Conservation (phyloP, 352 stramenopile genomes). For the Globisporangium alternatum region DNA sequence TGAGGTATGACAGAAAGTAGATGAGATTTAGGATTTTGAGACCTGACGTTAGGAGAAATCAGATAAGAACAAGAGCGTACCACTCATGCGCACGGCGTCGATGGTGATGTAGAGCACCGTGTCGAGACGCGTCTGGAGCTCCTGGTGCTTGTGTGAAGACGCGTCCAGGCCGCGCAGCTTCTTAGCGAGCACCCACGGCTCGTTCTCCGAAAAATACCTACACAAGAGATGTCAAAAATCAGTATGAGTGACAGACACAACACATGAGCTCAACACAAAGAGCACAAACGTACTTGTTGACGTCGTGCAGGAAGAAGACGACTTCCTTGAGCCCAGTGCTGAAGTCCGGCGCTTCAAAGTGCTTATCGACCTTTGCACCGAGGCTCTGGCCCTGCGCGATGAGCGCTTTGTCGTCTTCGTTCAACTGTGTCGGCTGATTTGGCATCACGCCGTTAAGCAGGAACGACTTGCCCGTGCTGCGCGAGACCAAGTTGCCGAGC, state of each 20-base stretch:
- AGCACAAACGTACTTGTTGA: slow-evolving; percentile 49
- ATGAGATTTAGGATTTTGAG: neutral
- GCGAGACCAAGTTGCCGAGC: slow-evolving; percentile 87
- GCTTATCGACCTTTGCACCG: slow-evolving; percentile 32
- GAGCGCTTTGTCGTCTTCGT: slow-evolving; percentile 45
- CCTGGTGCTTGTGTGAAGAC: slow-evolving; percentile 22
- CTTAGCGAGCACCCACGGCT: slow-evolving; percentile 80
- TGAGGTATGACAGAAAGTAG: no score
- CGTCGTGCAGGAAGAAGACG: slow-evolving; percentile 77
- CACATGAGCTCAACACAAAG: neutral
- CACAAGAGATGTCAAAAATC: neutral
- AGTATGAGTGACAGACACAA: no score
- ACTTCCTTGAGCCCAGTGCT: slow-evolving; percentile 65
- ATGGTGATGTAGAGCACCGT: slow-evolving; percentile 74
- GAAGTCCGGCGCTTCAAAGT: slow-evolving; percentile 79
- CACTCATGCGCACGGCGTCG: slow-evolving; percentile 61
- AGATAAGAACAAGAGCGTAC: slow-evolving; percentile 27
- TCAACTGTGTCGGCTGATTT: slow-evolving; percentile 32
- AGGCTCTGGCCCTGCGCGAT: slow-evolving; percentile 55
- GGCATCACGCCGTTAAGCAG: slow-evolving; percentile 50
- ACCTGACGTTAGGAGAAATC: neutral
- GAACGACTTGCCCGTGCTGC: slow-evolving; percentile 69
- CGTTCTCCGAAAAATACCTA: slow-evolving; percentile 76
- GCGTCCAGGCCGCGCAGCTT: slow-evolving; percentile 30
- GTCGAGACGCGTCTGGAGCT: slow-evolving; percentile 45